These are phyloP conservation scores for Adansonia rubrostipa DNA, from an alignment of 441 rosid genomes.

Conservation along the genomic window DNA sequence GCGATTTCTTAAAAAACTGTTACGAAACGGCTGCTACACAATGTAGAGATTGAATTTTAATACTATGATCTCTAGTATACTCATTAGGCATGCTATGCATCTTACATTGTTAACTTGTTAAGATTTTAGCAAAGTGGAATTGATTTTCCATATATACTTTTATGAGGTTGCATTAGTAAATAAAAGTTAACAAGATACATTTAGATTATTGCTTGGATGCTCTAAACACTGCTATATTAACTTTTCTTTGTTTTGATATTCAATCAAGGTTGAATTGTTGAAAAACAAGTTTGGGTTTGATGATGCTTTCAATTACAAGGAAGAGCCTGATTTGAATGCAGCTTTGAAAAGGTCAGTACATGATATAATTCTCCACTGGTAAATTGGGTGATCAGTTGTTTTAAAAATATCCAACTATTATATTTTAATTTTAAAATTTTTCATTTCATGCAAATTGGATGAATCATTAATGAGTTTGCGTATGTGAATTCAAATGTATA, in stretches of 20 bases:
- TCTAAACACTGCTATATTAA: not conserved
- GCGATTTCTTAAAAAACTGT: no score
- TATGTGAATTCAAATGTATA: no score
- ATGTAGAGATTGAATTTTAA: no score
- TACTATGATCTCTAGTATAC: no score
- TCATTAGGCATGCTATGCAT: not conserved
- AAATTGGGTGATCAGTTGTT: not conserved
- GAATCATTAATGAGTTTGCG: no score
- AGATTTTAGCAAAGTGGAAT: no score
- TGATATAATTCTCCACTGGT: not conserved
- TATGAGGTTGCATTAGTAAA: not conserved
- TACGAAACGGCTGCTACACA: no score
- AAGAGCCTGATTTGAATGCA: constrained; percentile 42
- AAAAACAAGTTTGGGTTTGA: constrained; percentile 54
- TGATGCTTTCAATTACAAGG: constrained; percentile 53
- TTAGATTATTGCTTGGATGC: not conserved
- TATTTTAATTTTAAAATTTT: no score
- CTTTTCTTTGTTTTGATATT: not conserved
- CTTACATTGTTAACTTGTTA: no score
- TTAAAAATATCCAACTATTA: no score
- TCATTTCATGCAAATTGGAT: no score
- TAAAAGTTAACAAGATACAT: no score
- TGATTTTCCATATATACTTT: not conserved
- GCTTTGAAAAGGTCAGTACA: constrained; percentile 43
- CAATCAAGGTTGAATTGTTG: constrained; percentile 44